phyloP scores from a whole-genome alignment of 306 rosid genomes.

The Vigna nakashimae region DNA sequence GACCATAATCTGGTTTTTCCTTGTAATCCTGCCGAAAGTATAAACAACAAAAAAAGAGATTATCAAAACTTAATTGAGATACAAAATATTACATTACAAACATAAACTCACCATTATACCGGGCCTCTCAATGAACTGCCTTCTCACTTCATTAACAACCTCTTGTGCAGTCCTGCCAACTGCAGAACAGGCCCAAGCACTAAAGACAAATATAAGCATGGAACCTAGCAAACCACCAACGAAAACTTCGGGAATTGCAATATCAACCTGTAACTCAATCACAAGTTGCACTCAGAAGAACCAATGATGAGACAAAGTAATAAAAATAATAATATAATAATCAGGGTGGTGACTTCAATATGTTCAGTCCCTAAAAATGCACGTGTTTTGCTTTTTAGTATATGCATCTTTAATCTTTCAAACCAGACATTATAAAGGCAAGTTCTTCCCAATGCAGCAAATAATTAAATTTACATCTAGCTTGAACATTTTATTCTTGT shows the following conservation, averaged over 20 bases:
- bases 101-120: conserved; percentile 91
- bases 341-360: not conserved
- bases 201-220: conserved; percentile 94
- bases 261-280: conserved; percentile 80
- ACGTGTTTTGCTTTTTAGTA: not conserved
- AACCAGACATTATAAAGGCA: conserved; percentile 2
- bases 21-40: conserved; percentile 73
- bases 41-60: not conserved
- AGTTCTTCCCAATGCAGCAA: not conserved
- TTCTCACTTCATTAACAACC: conserved; percentile 96
- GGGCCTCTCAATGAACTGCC: conserved; percentile 99
- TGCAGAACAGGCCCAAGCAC: conserved; percentile 98
- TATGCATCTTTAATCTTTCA: conserved; percentile 7
- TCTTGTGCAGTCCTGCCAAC: conserved; percentile 99
- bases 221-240: conserved; percentile 95
- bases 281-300: conserved; percentile 39
- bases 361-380: not conserved
- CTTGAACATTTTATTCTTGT: not conserved
- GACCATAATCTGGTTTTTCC: conserved; percentile 97
- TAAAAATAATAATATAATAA: not conserved
- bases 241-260: conserved; percentile 97
- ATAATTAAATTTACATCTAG: not conserved
- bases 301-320: conserved; percentile 8
- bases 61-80: conserved; percentile 33
- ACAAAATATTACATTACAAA: conserved; percentile 39